Conservation (phyloP, 192 early-diverging fungal species). For the Lobulomyces angularis region DNA sequence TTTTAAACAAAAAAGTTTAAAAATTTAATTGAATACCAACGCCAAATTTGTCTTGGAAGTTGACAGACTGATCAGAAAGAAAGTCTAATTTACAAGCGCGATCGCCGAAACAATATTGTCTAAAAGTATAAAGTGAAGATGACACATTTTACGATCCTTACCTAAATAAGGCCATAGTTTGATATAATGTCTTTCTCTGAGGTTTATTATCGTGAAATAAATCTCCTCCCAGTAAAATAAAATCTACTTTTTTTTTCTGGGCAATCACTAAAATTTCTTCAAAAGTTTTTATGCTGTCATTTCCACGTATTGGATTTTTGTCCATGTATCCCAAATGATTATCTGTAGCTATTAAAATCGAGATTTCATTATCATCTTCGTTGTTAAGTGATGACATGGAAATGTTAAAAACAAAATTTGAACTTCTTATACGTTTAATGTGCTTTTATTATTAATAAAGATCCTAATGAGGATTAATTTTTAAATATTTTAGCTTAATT, state of each 20-base stretch:
- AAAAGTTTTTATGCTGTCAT: slow-evolving; percentile 78
- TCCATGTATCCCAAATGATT: slow-evolving; percentile 90
- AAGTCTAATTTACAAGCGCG: slow-evolving; percentile 55
- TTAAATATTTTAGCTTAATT: too few species aligned
- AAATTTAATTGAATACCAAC: background rate
- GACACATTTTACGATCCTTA: too few species aligned
- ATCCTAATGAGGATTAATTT: too few species aligned
- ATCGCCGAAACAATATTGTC: slow-evolving; percentile 51
- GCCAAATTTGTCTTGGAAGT: slow-evolving; percentile 52
- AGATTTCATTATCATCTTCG: slow-evolving; percentile 26
- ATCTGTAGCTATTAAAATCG: slow-evolving; percentile 82
- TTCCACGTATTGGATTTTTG: slow-evolving; percentile 69
- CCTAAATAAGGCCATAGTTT: slow-evolving; percentile 56
- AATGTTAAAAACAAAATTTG: too few species aligned
- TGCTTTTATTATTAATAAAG: too few species aligned
- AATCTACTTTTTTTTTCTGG: slow-evolving; percentile 58
- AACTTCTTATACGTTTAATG: too few species aligned
- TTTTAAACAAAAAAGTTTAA: background rate
- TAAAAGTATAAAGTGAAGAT: background rate
- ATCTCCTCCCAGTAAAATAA: slow-evolving; percentile 87
- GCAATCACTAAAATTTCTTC: slow-evolving; percentile 79
- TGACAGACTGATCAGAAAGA: slow-evolving; percentile 59
- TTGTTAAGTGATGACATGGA: too few species aligned
- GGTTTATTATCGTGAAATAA: slow-evolving; percentile 94
- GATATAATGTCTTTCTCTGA: slow-evolving; percentile 60